phyloP scores from a whole-genome alignment of 441 rosid species.

The Euphorbia corollata region DNA sequence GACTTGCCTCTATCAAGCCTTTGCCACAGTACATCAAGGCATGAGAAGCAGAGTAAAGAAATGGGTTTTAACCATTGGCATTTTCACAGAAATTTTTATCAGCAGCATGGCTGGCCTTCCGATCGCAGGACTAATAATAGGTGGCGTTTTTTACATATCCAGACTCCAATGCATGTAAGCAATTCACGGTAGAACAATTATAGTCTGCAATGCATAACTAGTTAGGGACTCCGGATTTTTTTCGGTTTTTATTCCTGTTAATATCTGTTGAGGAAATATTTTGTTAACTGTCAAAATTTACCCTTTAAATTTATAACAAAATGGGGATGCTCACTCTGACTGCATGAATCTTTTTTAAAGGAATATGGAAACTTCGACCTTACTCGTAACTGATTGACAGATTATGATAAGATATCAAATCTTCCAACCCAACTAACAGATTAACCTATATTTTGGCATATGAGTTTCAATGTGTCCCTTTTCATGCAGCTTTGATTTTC shows the following conservation, averaged over 20 bases:
- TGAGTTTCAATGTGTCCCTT: not conserved
- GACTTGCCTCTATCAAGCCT: not conserved
- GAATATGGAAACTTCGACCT: not conserved
- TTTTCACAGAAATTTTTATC: not conserved
- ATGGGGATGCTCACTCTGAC: not conserved
- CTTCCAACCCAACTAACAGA: not conserved
- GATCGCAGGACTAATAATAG: not conserved
- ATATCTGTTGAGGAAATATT: not conserved
- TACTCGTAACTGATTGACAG: not conserved
- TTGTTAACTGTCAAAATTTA: not conserved
- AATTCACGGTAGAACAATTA: not conserved
- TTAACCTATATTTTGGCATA: not conserved
- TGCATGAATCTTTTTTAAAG: not conserved
- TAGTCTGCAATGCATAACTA: not conserved
- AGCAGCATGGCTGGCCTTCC: constrained; percentile 1
- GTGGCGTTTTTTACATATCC: not conserved
- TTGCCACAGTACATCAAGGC: not conserved
- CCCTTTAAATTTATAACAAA: not conserved
- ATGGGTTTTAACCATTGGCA: not conserved
- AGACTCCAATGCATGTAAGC: not conserved
- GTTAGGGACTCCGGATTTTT: not conserved
- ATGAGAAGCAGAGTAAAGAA: not conserved
- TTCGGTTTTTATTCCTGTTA: not conserved
- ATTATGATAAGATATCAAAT: not conserved
- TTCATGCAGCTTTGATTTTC: not conserved